Percentiles rank a stretch among this genome's conserved stretches.
These are phyloP conservation scores for Gnetum montanum DNA, from an alignment of 75 land plant species.

Conservation along the genomic window DNA sequence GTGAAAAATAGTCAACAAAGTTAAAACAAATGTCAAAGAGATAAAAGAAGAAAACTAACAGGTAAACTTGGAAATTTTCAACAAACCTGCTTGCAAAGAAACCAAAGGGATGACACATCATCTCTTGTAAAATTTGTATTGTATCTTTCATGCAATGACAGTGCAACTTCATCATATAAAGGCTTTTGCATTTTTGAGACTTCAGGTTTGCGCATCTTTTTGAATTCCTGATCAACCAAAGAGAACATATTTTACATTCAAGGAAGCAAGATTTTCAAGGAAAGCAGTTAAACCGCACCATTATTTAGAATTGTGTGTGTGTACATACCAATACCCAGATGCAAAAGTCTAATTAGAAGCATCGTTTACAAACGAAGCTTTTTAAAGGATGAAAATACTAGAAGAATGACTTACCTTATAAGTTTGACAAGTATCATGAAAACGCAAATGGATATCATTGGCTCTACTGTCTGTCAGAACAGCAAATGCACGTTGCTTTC, in stretches of 20 bases:
- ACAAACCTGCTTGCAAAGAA: slow-evolving; percentile 82
- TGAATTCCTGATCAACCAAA: slow-evolving; percentile 53
- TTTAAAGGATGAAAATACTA: no score
- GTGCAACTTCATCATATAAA: slow-evolving; percentile 36
- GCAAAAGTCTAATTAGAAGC: no score
- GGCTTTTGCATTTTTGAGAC: slow-evolving; percentile 43
- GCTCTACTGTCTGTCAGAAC: slow-evolving; percentile 79
- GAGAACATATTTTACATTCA: no score
- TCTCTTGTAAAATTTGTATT: slow-evolving; percentile 44
- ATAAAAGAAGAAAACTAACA: no score
- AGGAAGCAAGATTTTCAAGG: no score
- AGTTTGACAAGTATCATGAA: slow-evolving; percentile 72
- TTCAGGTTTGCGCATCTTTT: slow-evolving; percentile 39
- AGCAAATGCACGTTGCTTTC: slow-evolving; percentile 76
- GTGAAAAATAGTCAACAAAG: no score
- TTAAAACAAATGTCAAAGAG: no score
- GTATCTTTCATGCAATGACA: slow-evolving; percentile 33
- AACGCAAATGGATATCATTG: slow-evolving; percentile 75
- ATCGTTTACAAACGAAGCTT: no score
- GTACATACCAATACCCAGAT: no score
- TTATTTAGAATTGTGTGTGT: no score
- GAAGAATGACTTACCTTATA: slow-evolving; percentile 91
- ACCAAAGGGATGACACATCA: slow-evolving; percentile 70
- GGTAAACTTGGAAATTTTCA: no score
- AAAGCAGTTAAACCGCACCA: no score